A percentile compares a stretch with the other conserved stretches of the same genome.
These are phyloP conservation scores for Rubus parviflorus DNA, from an alignment of 306 rosid genomes.

Conservation along the genomic window DNA sequence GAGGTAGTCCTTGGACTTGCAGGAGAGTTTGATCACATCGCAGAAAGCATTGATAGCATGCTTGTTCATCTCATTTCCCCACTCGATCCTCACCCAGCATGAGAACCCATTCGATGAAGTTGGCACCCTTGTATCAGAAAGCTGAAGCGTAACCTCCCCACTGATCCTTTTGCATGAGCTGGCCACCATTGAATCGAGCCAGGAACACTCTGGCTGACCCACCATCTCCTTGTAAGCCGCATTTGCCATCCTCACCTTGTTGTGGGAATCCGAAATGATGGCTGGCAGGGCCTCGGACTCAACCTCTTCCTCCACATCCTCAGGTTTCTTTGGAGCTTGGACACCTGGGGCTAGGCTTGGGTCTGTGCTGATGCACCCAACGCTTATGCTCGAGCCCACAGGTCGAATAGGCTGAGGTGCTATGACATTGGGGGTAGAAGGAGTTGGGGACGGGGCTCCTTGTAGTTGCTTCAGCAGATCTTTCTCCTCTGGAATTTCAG, in stretches of 20 bases:
- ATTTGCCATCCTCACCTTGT: conserved; percentile 75
- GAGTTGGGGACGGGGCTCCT: conserved; percentile 16
- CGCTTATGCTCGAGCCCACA: conserved; percentile 64
- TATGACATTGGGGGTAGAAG: conserved; percentile 36
- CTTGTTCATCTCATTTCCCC: conserved; percentile 52
- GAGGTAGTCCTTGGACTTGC: conserved; percentile 74
- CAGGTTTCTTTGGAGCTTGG: conserved; percentile 39
- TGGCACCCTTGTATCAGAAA: conserved; percentile 49
- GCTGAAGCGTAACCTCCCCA: conserved; percentile 67
- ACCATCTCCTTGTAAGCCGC: conserved; percentile 86
- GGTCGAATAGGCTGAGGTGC: conserved; percentile 82
- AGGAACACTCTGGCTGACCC: conserved; percentile 83
- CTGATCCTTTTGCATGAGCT: conserved; percentile 62
- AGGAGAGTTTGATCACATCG: conserved; percentile 56
- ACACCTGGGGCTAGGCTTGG: background rate
- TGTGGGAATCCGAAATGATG: conserved; percentile 74
- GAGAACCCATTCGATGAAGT: conserved; percentile 66
- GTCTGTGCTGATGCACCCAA: conserved; percentile 58
- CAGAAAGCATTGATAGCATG: conserved; percentile 60
- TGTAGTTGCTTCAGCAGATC: conserved; percentile 65
- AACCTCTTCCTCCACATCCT: conserved; percentile 61
- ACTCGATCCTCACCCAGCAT: conserved; percentile 92
- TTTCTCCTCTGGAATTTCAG: conserved; percentile 64
- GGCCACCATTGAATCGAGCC: conserved; percentile 68
- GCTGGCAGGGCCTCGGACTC: conserved; percentile 72